These are phyloP conservation scores for Dentipellis fragilis DNA, from an alignment of 768 basidiomycete genomes.

Conservation along the genomic window DNA sequence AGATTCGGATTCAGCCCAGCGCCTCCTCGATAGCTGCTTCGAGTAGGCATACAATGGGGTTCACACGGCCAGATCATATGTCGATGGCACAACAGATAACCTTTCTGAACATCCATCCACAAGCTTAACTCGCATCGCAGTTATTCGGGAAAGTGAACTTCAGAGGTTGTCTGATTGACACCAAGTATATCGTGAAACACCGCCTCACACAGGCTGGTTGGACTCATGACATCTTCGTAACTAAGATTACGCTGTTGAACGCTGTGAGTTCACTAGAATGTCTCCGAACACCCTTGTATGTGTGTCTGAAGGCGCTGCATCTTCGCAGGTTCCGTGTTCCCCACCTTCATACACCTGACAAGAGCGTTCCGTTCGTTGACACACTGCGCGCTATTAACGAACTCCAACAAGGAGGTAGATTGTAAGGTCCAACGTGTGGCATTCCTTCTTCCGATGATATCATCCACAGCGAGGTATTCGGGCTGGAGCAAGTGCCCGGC, in stretches of 20 bases:
- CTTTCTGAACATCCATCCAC: not conserved
- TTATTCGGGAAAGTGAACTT: constrained; percentile 31
- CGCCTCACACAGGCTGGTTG: not conserved
- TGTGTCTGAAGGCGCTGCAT: no score
- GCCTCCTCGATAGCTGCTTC: not conserved
- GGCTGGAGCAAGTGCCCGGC: no score
- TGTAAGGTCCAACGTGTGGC: no score
- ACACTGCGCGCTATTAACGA: no score
- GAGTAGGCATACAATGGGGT: not conserved
- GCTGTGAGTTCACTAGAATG: no score
- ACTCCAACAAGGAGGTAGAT: constrained; percentile 12
- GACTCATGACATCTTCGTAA: not conserved
- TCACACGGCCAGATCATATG: not conserved
- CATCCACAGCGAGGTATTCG: no score
- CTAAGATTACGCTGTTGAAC: no score
- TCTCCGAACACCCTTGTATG: no score
- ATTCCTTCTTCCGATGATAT: no score
- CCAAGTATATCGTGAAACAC: constrained; percentile 28
- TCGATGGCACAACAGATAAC: not conserved
- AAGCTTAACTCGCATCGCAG: constrained; percentile 16
- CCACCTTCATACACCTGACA: no score
- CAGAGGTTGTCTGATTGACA: constrained; percentile 32
- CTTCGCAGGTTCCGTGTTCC: no score
- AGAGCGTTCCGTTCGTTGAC: no score
- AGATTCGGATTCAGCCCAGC: not conserved